These are phyloP conservation scores for Candida orba DNA, from an alignment of 805 yeast genomes.

Conservation along the genomic window DNA sequence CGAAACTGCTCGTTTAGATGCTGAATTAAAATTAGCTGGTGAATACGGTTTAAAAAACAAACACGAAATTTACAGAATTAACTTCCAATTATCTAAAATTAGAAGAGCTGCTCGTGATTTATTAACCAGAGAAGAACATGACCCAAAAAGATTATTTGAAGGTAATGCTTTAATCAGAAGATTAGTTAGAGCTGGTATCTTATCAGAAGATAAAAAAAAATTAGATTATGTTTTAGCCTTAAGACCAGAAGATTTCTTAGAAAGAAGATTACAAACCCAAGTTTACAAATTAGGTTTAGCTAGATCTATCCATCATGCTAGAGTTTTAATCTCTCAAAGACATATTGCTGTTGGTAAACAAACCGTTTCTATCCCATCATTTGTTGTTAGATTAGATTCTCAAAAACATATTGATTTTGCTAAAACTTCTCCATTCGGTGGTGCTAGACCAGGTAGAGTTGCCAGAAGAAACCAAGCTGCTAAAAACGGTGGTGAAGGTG, in stretches of 20 bases:
- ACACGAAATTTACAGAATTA: slow-evolving; percentile 99
- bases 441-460: slow-evolving; percentile 99
- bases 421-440: slow-evolving; percentile 99
- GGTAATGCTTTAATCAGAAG: slow-evolving; percentile 99
- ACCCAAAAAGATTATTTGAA: slow-evolving; percentile 99
- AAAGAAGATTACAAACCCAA: slow-evolving; percentile 99
- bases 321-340: slow-evolving; percentile 97
- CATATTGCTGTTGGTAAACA: slow-evolving; percentile 99
- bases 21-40: slow-evolving; percentile 99
- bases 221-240: slow-evolving; percentile 99
- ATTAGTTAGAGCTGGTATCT: slow-evolving; percentile 98
- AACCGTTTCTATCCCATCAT: slow-evolving; percentile 96
- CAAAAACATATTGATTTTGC: slow-evolving; percentile 99
- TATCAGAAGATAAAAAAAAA: slow-evolving; percentile 98
- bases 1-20: slow-evolving; percentile 99
- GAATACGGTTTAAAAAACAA: slow-evolving; percentile 99
- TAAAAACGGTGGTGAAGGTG: slow-evolving; percentile 50
- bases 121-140: slow-evolving; percentile 99
- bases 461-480: slow-evolving; percentile 69
- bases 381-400: slow-evolving; percentile 99
- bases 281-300: slow-evolving; percentile 99
- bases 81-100: slow-evolving; percentile 97
- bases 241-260: slow-evolving; percentile 97
- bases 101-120: slow-evolving; percentile 99
- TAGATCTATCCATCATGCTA: slow-evolving; percentile 99